Evolutionary conservation across 805 yeast genomes (phyloP), one percentile per base, ranked within the genome.

Genomic region (Metschnikowia peoriensis): DNA sequence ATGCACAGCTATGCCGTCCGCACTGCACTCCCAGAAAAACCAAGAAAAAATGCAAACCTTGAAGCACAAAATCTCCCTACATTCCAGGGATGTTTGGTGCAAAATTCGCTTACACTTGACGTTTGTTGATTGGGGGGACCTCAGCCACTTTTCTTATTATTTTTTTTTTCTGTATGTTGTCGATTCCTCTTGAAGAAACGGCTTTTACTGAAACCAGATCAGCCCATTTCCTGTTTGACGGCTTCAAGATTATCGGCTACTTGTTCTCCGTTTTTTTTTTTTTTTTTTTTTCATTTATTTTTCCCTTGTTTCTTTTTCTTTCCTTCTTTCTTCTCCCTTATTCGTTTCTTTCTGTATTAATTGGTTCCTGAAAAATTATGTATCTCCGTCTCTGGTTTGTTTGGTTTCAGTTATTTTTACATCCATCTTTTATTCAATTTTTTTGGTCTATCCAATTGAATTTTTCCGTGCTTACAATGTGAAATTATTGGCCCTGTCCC

Each of bases 101-200:
- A 22, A 35, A 8, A 10, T 39, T 43, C 51, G 51, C 51, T 48
- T 48, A 43, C 39, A 41, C 29, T 48, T 38, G 43, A 43, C 51
- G 47, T 28, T 48, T 27, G 15, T 28, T 14, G 22, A 9, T 6
- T 22, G 22, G 42, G 10, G 28, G 41, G 37, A 37, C 37, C 50
- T 41, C 37, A 41, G 46, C 50, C 46, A 41, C 46, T 27, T 32
- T 15, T 11, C 22, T 22, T 22, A 22, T 22, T n/a, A n/a, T n/a
- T n/a, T 22, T 22, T 22, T 22, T 22, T 22, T 22, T 22, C 22
- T 2, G 22, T 22, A 22, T 22, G 22, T 22, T 22, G 22, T 22
- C 41, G 11, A 11, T 40, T 15, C 44, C 17, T 38, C 29, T 7
- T 41, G 44, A 16, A 41, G 35, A 28, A 28, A 28, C 46, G 46